Percentiles rank a stretch among this genome's conserved stretches.
phyloP scores from a whole-genome alignment of 352 stramenopile species.

The Blastocystis sp. region DNA sequence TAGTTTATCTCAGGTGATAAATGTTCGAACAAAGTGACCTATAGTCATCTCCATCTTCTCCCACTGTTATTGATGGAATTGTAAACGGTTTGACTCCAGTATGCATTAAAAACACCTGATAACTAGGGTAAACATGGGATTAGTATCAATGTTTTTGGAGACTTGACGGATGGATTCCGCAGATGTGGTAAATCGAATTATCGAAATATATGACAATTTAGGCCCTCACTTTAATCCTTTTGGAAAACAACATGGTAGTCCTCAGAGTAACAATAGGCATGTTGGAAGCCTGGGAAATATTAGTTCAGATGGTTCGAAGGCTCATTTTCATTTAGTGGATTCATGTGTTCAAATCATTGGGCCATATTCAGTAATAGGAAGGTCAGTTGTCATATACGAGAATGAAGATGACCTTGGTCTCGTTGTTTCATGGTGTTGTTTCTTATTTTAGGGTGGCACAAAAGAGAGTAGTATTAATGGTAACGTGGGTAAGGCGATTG shows the following conservation, averaged over 20 bases:
- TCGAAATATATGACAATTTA: background rate
- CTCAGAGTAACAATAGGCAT: constrained; percentile 35
- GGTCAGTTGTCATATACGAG: constrained; percentile 51
- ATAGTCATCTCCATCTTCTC: background rate
- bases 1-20: constrained; percentile 20
- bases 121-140: constrained; percentile 41
- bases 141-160: constrained; percentile 59
- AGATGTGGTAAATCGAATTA: background rate
- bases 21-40: background rate
- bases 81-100: constrained; percentile 26
- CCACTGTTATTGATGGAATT: constrained; percentile 16
- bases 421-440: background rate
- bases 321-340: constrained; percentile 33
- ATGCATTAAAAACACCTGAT: background rate
- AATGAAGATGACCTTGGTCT: constrained; percentile 21
- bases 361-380: constrained; percentile 54
- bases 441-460: background rate
- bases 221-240: constrained; percentile 63
- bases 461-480: constrained; percentile 16
- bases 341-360: constrained; percentile 41
- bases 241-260: constrained; percentile 61
- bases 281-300: constrained; percentile 63
- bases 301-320: background rate
- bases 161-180: constrained; percentile 26
- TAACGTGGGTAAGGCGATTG: constrained; percentile 44